Evolutionary conservation across 2,329 filamentous ascomycete species (phyloP).

Genomic region (Aureobasidium sp.): DNA sequence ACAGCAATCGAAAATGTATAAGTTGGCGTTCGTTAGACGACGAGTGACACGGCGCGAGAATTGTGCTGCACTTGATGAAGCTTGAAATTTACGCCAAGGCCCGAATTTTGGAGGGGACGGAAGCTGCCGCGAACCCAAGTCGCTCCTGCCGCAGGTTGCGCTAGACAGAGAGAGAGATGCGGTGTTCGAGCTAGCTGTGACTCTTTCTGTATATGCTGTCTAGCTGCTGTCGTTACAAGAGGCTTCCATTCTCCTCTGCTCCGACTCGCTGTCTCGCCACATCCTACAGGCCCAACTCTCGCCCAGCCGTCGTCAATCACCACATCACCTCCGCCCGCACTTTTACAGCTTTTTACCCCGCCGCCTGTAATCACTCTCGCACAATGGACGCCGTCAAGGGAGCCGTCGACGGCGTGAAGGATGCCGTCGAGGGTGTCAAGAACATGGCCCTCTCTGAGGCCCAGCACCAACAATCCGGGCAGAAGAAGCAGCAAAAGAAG

Average conservation of each 20-base stretch:
- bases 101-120: neutral
- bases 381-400: constrained; percentile 14
- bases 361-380: neutral
- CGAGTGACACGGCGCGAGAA: constrained; percentile 1
- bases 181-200: neutral
- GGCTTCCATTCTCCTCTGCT: neutral
- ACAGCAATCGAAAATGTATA: neutral
- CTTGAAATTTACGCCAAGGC: constrained; percentile 10
- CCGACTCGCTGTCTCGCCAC: neutral
- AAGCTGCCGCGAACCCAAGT: neutral
- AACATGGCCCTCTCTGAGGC: constrained; percentile 44
- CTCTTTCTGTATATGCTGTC: constrained; percentile 10
- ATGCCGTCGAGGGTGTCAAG: constrained; percentile 51
- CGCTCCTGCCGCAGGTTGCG: neutral
- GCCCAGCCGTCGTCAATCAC: neutral
- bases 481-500: constrained; percentile 35
- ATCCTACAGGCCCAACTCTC: neutral
- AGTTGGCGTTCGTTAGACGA: neutral
- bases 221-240: constrained; percentile 6
- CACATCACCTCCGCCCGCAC: neutral
- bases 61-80: neutral
- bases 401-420: constrained; percentile 16
- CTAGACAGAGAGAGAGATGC: neutral
- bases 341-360: constrained; percentile 10
- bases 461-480: constrained; percentile 20